Percentiles rank a stretch among this genome's conserved stretches.
These are phyloP conservation scores for Amoebophrya sp. DNA, from an alignment of 169 alveolate species.

Conservation along the genomic window DNA sequence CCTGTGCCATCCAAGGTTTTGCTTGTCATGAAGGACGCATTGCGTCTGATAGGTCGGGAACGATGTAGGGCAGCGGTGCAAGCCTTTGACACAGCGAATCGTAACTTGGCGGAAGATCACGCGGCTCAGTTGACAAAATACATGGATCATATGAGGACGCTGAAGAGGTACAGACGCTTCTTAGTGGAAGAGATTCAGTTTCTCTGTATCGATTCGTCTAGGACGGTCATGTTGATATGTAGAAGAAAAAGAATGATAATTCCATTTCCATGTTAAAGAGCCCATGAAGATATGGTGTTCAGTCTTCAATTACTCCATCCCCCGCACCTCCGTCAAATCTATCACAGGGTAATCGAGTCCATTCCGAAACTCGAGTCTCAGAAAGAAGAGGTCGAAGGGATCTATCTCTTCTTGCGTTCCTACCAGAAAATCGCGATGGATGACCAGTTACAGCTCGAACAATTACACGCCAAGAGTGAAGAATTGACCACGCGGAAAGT, in stretches of 20 bases:
- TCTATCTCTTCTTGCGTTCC: background rate
- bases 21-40: background rate
- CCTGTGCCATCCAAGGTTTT: background rate
- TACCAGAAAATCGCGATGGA: background rate
- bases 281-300: too few relatives aligned
- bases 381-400: background rate
- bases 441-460: background rate
- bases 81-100: background rate
- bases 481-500: background rate
- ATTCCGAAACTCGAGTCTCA: background rate
- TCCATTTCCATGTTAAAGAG: too few relatives aligned
- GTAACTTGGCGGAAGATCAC: too few relatives aligned
- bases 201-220: too few relatives aligned
- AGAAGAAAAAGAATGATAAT: too few relatives aligned
- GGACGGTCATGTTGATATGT: too few relatives aligned
- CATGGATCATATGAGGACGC: background rate
- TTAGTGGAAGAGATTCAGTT: too few relatives aligned
- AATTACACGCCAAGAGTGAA: background rate
- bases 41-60: background rate
- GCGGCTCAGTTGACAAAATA: background rate
- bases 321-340: too few relatives aligned
- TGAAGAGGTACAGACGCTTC: too few relatives aligned
- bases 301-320: too few relatives aligned
- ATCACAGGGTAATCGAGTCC: background rate
- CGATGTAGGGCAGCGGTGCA: background rate